Evolutionary conservation across 169 alveolate genomes (phyloP).

Genomic region (Prorocentrum cordatum): DNA sequence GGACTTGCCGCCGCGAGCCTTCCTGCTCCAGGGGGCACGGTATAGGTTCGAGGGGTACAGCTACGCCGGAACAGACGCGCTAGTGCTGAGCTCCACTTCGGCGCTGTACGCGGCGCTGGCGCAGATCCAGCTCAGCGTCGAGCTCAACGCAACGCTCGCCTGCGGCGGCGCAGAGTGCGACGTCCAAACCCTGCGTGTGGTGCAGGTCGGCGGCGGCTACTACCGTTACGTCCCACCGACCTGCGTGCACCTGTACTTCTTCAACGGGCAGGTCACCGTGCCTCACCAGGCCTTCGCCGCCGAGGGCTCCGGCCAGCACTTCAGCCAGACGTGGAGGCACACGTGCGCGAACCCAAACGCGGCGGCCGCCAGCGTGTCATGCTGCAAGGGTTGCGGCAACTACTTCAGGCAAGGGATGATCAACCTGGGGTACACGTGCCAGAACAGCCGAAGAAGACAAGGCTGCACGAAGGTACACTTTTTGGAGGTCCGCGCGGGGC

Average conservation of each 20-base stretch:
- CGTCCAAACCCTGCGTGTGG: slow-evolving; percentile 24
- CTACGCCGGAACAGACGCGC: slow-evolving; percentile 19
- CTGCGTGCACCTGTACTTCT: too few relatives aligned
- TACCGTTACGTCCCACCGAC: too few relatives aligned
- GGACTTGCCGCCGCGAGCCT: slow-evolving; percentile 4
- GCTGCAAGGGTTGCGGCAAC: background rate
- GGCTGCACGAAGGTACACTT: too few relatives aligned
- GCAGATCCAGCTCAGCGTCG: background rate
- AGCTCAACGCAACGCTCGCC: background rate
- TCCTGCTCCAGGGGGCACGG: slow-evolving; percentile 7
- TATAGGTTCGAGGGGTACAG: slow-evolving; percentile 21
- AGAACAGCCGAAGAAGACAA: too few relatives aligned
- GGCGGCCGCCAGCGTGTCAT: background rate
- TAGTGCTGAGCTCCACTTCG: too few relatives aligned
- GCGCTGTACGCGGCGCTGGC: too few relatives aligned
- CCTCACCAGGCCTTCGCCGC: too few relatives aligned
- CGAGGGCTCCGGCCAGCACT: too few relatives aligned
- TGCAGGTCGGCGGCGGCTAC: slow-evolving; percentile 26
- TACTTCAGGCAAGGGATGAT: background rate
- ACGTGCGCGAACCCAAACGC: background rate
- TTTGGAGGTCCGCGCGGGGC: too few relatives aligned
- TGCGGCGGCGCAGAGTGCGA: slow-evolving; percentile 26
- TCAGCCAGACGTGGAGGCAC: too few relatives aligned
- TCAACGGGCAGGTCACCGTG: too few relatives aligned
- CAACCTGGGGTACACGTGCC: background rate